Conservation (phyloP, 192 early-diverging fungal genomes). For the Podila minutissima region DNA sequence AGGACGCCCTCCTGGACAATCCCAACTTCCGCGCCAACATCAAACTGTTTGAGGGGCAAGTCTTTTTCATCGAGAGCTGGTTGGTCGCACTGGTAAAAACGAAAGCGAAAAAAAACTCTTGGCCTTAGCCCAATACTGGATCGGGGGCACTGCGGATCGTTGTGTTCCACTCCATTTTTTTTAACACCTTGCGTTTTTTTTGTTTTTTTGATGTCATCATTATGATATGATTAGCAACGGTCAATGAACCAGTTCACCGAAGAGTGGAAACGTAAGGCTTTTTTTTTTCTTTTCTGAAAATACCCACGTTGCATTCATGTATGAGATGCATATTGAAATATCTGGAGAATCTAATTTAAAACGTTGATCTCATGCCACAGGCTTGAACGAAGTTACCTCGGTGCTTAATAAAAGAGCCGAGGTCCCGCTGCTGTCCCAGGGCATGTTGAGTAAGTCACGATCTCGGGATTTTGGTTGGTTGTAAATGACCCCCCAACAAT, state of each 20-base stretch:
- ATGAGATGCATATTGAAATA: not conserved
- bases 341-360: too few species aligned
- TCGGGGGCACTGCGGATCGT: not conserved
- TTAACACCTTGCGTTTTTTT: not conserved
- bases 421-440: conserved; percentile 42
- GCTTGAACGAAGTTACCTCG: conserved; percentile 41
- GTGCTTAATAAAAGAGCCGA: conserved; percentile 42
- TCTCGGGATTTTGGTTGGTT: not conserved
- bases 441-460: conserved; percentile 45
- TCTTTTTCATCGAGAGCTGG: conserved; percentile 67
- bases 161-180: not conserved
- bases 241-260: conserved; percentile 36
- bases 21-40: conserved; percentile 66
- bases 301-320: not conserved
- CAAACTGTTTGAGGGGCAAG: conserved; percentile 62
- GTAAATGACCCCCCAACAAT: not conserved
- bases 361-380: conserved; percentile 2
- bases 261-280: conserved; percentile 44
- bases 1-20: conserved; percentile 63
- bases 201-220: not conserved
- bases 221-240: conserved; percentile 28
- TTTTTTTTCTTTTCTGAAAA: conserved; percentile 3
- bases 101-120: not conserved
- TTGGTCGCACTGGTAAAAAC: conserved; percentile 49
- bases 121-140: too few species aligned